phyloP scores from a whole-genome alignment of 306 rosid genomes.

The Mimosa pudica region DNA sequence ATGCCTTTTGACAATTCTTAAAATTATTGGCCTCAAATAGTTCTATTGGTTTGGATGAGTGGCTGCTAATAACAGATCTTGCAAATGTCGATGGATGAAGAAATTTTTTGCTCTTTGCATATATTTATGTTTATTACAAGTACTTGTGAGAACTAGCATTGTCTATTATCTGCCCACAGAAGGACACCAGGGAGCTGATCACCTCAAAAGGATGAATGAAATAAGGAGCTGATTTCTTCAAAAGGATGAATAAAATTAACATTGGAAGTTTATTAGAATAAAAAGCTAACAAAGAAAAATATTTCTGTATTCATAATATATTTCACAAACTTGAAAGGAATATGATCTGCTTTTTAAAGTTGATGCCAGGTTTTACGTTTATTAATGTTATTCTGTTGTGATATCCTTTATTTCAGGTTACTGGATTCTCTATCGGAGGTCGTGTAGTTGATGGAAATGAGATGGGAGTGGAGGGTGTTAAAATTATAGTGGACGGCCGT shows the following conservation, averaged over 20 bases:
- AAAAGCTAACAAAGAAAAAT: no score
- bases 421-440: conserved; percentile 99
- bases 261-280: not conserved
- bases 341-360: not conserved
- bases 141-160: not conserved
- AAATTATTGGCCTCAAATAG: conserved; percentile 16
- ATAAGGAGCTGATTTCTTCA: not conserved
- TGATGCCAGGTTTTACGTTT: conserved; percentile 19
- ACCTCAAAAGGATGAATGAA: not conserved
- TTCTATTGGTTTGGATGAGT: conserved; percentile 14
- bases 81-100: conserved; percentile 27
- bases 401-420: conserved; percentile 57
- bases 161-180: not conserved
- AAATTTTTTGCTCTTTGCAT: conserved; percentile 11
- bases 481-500: conserved; percentile 88
- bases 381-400: conserved; percentile 21
- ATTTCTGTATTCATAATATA: not conserved
- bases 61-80: not conserved
- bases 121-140: conserved; percentile 7
- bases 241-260: not conserved
- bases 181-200: not conserved
- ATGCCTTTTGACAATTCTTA: not conserved
- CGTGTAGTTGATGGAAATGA: conserved; percentile 87
- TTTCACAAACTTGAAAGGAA: not conserved
- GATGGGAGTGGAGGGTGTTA: conserved; percentile 86